Base-by-base conservation (phyloP, 345 rosid species). In the Jatropha curcas region DNA sequence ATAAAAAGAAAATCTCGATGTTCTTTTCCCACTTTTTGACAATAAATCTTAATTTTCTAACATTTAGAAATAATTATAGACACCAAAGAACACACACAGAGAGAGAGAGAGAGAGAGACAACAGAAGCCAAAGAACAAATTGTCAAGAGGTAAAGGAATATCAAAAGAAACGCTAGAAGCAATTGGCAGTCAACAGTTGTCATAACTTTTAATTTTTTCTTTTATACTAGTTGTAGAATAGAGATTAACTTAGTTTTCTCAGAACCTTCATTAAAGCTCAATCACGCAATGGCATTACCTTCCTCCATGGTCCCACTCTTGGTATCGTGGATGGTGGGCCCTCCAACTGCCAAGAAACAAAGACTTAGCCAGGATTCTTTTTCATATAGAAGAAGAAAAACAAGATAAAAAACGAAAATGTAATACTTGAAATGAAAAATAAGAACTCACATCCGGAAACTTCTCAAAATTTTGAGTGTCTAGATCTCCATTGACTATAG, bases 391-490 rank as follows among this genome's bases (percentile, higher is more conserved):
- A 52, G 27, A 25, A 11, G 63, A 28, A 61, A 28, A 20, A 17
- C 19, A 30, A 20, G 61, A 48, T 35, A 66, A 64, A 9, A n/a
- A 1, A 12, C 20, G 37, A 24, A 68, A 55, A 35, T 24, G 13
- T 2, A 65, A 27, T 2, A 57, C 2, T 67, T 33, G 30, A 30
- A 41, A 31, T 1, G 1, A 19, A 33, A 66, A 53, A 35, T 33
- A 65, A 27, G 55, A 46, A 87, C 94, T 92, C 82, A 94, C 98
- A 35, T 94, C 98, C 50, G 98, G 92, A 85, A 95, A 95, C 82
- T 95, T 89, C 82, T 95, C 99, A 79, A 95, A 95, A 82, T 95
- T 94, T 80, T 90, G 98, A 43, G 99, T 95, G 82, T 95, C 99
- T 75, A 84, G 77, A 76, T 95, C 98, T 74, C 99, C 99, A 59